phyloP scores from a whole-genome alignment of 73 alveolate genomes.

The Stentor coeruleus region DNA sequence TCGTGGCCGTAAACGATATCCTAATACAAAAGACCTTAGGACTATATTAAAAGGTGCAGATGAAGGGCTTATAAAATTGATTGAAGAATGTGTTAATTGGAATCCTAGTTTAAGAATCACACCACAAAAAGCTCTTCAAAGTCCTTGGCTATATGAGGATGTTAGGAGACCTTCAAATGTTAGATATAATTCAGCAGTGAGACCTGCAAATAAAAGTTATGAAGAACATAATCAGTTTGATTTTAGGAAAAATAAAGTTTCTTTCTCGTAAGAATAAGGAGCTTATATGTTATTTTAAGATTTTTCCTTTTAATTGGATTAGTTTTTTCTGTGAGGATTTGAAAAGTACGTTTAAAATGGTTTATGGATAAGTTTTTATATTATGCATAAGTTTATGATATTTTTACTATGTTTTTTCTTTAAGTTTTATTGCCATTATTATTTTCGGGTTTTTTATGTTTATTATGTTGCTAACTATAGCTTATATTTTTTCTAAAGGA shows the following conservation, averaged over 20 bases:
- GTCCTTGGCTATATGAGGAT: slow-evolving; percentile 36
- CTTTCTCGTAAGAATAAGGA: neutral
- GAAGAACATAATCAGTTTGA: neutral
- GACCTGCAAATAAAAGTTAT: neutral
- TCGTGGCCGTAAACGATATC: neutral
- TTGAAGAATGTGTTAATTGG: slow-evolving; percentile 32
- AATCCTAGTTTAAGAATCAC: slow-evolving; percentile 44
- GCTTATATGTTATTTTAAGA: too few species aligned
- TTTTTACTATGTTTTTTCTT: too few species aligned
- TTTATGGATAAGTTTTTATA: too few species aligned
- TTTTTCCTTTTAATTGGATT: too few species aligned
- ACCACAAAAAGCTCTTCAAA: slow-evolving; percentile 50
- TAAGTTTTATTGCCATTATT: too few species aligned
- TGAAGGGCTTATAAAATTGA: slow-evolving; percentile 26
- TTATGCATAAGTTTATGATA: too few species aligned
- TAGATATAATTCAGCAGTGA: neutral
- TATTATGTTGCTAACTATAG: too few species aligned
- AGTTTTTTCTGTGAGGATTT: too few species aligned
- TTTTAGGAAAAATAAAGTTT: neutral
- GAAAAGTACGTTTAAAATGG: too few species aligned
- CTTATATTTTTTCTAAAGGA: too few species aligned
- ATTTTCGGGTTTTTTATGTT: too few species aligned
- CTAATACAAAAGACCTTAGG: neutral
- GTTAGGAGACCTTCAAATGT: neutral
- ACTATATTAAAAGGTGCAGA: slow-evolving; percentile 24